These are phyloP conservation scores for Lantana camara DNA, from an alignment of 257 asterid species.

Conservation along the genomic window DNA sequence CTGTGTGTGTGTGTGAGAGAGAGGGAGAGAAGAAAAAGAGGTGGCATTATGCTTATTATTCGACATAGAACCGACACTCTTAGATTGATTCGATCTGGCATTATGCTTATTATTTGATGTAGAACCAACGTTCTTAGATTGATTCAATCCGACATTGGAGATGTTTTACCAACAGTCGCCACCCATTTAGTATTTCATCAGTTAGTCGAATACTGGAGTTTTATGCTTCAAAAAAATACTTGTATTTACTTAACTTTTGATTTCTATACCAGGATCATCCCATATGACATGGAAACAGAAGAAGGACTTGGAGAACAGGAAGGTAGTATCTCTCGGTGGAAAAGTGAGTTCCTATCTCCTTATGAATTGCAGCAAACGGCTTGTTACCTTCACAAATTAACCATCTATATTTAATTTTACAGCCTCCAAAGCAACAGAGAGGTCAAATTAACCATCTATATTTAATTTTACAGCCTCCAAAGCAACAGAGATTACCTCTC, in stretches of 20 bases:
- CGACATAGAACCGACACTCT: not conserved
- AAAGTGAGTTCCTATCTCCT: slow-evolving; percentile 43
- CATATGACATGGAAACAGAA: slow-evolving; percentile 86
- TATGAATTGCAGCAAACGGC: not conserved
- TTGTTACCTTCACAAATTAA: not conserved
- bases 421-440: slow-evolving; percentile 84
- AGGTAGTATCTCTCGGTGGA: slow-evolving; percentile 65
- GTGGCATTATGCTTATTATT: not conserved
- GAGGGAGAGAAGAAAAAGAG: not conserved
- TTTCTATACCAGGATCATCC: slow-evolving; percentile 42
- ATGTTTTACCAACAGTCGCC: not conserved
- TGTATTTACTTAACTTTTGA: not conserved
- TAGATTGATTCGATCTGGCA: no score
- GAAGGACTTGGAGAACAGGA: slow-evolving; percentile 68
- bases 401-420: not conserved
- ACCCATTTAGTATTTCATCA: not conserved
- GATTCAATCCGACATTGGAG: no score
- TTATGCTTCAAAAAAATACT: no score
- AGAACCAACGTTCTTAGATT: not conserved
- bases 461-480: slow-evolving; percentile 67
- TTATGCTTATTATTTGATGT: not conserved
- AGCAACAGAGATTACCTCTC: slow-evolving; percentile 85
- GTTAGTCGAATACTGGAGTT: not conserved
- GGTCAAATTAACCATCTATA: no score
- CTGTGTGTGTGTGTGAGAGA: not conserved